Evolutionary conservation across 305 asterid genomes (phyloP).

Genomic region (Rubia occidens): DNA sequence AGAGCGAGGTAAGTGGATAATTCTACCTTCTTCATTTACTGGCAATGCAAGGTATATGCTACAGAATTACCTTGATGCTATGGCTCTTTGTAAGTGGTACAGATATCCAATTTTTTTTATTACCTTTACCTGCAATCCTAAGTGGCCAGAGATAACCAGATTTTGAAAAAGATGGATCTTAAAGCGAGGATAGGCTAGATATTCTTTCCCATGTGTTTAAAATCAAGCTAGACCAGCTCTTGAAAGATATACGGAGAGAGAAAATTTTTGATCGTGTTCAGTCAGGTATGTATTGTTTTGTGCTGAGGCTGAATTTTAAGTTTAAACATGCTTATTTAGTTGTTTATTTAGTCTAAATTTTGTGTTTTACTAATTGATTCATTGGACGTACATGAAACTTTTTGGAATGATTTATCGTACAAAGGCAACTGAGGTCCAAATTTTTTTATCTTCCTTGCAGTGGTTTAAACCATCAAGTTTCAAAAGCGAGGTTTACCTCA

Average conservation of each 20-base stretch:
- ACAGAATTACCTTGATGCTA: background rate
- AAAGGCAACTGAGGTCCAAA: too few species aligned
- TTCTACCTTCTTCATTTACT: background rate
- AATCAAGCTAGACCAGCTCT: background rate
- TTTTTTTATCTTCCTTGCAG: too few species aligned
- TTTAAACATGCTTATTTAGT: background rate
- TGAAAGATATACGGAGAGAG: background rate
- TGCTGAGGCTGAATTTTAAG: background rate
- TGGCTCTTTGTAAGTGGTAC: background rate
- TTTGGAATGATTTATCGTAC: too few species aligned
- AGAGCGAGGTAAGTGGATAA: background rate
- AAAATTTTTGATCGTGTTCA: background rate
- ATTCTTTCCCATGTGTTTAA: background rate
- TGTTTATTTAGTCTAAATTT: background rate
- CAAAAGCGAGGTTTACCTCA: background rate
- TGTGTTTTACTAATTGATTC: too few species aligned
- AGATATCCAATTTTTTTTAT: background rate
- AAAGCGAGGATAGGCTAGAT: background rate
- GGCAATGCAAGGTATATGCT: background rate
- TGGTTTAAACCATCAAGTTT: background rate
- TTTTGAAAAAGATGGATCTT: background rate
- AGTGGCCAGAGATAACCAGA: background rate
- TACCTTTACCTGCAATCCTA: background rate
- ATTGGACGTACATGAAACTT: too few species aligned
- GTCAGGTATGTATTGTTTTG: background rate